A percentile compares a stretch with the other conserved stretches of the same genome.
Evolutionary conservation across 495 filamentous ascomycete species (phyloP).

Genomic region (Cercophora scortea): DNA sequence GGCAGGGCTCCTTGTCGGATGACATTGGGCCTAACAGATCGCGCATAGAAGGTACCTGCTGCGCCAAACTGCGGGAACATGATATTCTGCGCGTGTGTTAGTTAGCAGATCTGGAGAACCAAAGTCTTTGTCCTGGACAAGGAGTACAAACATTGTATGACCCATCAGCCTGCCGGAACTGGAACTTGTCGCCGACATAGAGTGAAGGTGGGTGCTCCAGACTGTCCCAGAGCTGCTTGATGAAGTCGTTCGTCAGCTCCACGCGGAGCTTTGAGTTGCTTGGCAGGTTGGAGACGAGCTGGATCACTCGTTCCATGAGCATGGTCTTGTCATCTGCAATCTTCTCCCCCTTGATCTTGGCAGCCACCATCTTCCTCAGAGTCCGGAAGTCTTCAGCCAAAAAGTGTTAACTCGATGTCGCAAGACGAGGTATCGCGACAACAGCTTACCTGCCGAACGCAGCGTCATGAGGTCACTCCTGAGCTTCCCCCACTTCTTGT

Average conservation of each 20-base stretch:
- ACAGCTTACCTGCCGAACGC: conserved; percentile 25
- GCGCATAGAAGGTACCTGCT: conserved; percentile 55
- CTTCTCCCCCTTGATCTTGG: conserved; percentile 42
- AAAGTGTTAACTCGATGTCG: not conserved
- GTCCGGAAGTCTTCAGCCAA: conserved; percentile 30
- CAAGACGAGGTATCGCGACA: not conserved
- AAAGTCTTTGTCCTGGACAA: not conserved
- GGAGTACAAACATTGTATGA: conserved; percentile 41
- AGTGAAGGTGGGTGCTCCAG: conserved; percentile 46
- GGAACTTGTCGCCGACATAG: conserved; percentile 57
- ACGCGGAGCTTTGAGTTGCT: conserved; percentile 50
- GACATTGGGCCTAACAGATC: conserved; percentile 57
- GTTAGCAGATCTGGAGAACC: not conserved
- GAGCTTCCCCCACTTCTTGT: conserved; percentile 41
- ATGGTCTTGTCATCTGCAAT: conserved; percentile 68
- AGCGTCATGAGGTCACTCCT: conserved; percentile 57
- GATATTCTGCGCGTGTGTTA: conserved; percentile 24
- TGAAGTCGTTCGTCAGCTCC: conserved; percentile 61
- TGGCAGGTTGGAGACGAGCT: conserved; percentile 62
- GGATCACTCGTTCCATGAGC: conserved; percentile 71
- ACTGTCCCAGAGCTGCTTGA: conserved; percentile 63
- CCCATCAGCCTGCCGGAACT: conserved; percentile 68
- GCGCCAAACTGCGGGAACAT: conserved; percentile 38
- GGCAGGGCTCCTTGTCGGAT: conserved; percentile 59
- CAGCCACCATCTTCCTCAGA: conserved; percentile 22